These are phyloP conservation scores for Erysimum pusillum DNA, from an alignment of 441 rosid genomes.

Conservation along the genomic window DNA sequence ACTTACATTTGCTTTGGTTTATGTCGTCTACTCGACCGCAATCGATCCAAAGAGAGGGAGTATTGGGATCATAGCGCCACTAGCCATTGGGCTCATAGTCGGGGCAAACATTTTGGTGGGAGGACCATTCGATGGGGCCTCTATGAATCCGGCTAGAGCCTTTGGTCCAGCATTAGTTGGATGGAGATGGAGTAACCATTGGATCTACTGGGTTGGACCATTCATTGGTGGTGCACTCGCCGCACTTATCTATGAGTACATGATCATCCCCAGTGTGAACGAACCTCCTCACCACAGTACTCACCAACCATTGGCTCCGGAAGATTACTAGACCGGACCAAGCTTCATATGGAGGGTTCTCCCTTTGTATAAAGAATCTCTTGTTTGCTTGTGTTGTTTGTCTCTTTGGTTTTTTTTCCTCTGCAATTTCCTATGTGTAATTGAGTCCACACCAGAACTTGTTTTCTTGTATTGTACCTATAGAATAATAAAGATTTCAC, in stretches of 20 bases:
- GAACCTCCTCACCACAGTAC: constrained; percentile 48
- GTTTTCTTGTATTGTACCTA: constrained; percentile 37
- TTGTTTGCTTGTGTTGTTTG: constrained; percentile 34
- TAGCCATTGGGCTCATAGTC: constrained; percentile 67
- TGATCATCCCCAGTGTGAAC: constrained; percentile 60
- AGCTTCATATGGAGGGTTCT: constrained; percentile 3
- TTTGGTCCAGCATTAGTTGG: constrained; percentile 87
- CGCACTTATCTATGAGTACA: constrained; percentile 68
- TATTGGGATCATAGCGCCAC: constrained; percentile 73
- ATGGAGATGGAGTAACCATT: constrained; percentile 86
- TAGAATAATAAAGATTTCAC: constrained; percentile 24
- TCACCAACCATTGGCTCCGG: constrained; percentile 85
- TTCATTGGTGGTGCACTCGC: constrained; percentile 75
- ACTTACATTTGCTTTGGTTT: constrained; percentile 71
- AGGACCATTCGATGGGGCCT: constrained; percentile 81
- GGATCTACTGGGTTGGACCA: constrained; percentile 92
- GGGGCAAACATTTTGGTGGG: constrained; percentile 83
- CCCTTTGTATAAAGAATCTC: constrained; percentile 19
- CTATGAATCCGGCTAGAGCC: constrained; percentile 85
- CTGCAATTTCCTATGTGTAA: constrained; percentile 35
- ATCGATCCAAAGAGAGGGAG: constrained; percentile 84
- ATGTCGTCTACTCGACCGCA: constrained; percentile 68
- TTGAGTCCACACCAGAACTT: constrained; percentile 14
- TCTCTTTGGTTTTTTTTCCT: constrained; percentile 15
- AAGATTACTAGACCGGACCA: constrained; percentile 63